Evolutionary conservation across 2,329 filamentous ascomycete species (phyloP), one percentile per base, ranked within the genome.

Genomic region (Fusarium albidum): DNA sequence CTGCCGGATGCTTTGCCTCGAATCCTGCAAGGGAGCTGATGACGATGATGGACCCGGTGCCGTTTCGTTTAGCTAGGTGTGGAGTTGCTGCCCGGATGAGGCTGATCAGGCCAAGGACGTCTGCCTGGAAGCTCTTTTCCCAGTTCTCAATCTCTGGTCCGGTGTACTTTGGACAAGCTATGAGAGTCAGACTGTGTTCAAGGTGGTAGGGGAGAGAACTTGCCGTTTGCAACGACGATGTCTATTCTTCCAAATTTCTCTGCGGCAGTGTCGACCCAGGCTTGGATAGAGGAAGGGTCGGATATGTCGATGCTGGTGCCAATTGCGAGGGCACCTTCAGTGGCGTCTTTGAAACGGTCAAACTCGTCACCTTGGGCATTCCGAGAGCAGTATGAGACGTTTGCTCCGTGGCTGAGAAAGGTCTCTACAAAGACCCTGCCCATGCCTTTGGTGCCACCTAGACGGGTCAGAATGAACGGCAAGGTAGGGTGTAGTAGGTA

Each of bases 331-430:
- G 62, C 57, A 11, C 45, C 53, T 4, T 52, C 31, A 1, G 35
- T 26, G 5, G 49, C 39, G 4, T 37, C 55, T 9, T 49, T 44
- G 28, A 62, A 62, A 11, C 13, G n/a, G 3, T 29, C 32, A 12
- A 69, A 69, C 9, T 69, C 63, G 15, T 69, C 46, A 8, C 54
- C 57, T 1, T 47, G 50, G 1, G 58, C 33, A 4, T 49, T 49
- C 5, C 65, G 62, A 8, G 65, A 52, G 6, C 66, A 67, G 5
- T 66, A 68, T 2, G 66, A 68, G 4, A 68, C 67, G 15, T 69
- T 67, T 11, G 63, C 66, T 6, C 66, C 63, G 26, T 67, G 66
- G n/a, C 34, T 15, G 10, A 69, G 54, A 9, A 69, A 60, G 1
- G 29, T 27, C 27, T 69, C 52, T 0, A 61, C 63, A 1, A 65